These are phyloP conservation scores for Dentipellis sp. DNA, from an alignment of 768 basidiomycete genomes.

Conservation along the genomic window DNA sequence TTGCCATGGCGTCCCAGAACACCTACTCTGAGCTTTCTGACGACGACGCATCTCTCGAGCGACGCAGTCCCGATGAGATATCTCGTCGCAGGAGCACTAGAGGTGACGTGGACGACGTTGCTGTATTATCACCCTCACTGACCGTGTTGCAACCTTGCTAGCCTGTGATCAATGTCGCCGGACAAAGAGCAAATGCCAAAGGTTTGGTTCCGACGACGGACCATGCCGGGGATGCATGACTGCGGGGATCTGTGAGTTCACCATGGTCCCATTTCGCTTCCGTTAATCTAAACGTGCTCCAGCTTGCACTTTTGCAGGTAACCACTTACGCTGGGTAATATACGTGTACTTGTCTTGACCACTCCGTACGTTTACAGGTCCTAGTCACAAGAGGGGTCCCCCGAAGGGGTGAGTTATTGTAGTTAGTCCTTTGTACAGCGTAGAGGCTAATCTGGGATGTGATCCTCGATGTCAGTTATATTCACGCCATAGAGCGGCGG, in stretches of 20 bases:
- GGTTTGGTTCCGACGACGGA: conserved; percentile 13
- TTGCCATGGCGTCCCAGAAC: conserved; percentile 15
- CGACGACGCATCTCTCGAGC: conserved; percentile 15
- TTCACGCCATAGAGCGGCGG: conserved; percentile 32
- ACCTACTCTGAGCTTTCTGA: conserved; percentile 19
- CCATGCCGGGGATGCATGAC: conserved; percentile 24
- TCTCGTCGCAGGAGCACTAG: conserved; percentile 18
- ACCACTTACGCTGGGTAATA: background rate
- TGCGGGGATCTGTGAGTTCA: conserved; percentile 18
- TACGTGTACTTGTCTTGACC: background rate
- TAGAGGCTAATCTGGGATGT: background rate
- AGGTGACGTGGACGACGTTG: conserved; percentile 10
- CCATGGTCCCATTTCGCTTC: background rate
- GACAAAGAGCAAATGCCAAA: conserved; percentile 29
- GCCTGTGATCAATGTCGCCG: conserved; percentile 31
- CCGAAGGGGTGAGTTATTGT: conserved; percentile 21
- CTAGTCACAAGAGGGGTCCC: conserved; percentile 24
- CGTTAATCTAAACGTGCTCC: background rate
- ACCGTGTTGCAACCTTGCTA: background rate
- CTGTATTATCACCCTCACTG: too few species aligned
- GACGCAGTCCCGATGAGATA: conserved; percentile 2
- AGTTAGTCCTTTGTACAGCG: too few species aligned
- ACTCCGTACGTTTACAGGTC: conserved; percentile 9
- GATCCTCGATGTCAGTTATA: conserved; percentile 21
- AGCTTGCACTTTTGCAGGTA: conserved; percentile 22